Evolutionary conservation across 345 rosid species (phyloP), one percentile per base, ranked within the genome.

Genomic region (Ceriops decandra): DNA sequence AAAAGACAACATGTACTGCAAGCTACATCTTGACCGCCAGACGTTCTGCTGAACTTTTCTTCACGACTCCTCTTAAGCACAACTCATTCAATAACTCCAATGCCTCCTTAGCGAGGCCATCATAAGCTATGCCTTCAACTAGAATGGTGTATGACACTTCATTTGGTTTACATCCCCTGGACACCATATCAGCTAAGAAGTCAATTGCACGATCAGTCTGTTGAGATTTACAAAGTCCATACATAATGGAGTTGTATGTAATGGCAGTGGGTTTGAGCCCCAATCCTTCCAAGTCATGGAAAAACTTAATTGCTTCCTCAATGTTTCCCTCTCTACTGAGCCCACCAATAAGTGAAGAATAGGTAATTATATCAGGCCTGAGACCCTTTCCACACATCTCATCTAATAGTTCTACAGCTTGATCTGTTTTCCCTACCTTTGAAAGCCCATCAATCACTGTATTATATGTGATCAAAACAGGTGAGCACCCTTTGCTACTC

Each of bases 21-120:
- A 57, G 56, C 80, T 87, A 87, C 86, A 85, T 82, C 80, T 82
- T 80, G 81, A 81, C 86, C 20, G 80, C 87, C 59, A 85, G 88
- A 77, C 83, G 85, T 60, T 87, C 87, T 27, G 89, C 97, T 1
- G 91, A 88, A 68, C 87, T 86, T 81, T 67, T 85, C 76, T 76
- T 84, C 78, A 90, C 79, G 22, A 84, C 87, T 64, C 96, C 96
- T 74, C 81, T 82, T 60, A 75, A 66, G 76, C 96, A 89, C 71
- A 91, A 75, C 78, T 88, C 84, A 75, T 79, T 74, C 58, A 91
- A 70, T 62, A 93, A 82, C 76, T 83, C 86, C 54, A 89, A 70
- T 17, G 96, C 97, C 84, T 86, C 98, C 63, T 81, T 82, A 27
- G 90, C 87, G 65, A 93, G 78, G 54, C 98, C 98, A 80, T 90